Base-by-base conservation (phyloP, 108 stramenopile genomes). In the Mediolabrus comicus region DNA sequence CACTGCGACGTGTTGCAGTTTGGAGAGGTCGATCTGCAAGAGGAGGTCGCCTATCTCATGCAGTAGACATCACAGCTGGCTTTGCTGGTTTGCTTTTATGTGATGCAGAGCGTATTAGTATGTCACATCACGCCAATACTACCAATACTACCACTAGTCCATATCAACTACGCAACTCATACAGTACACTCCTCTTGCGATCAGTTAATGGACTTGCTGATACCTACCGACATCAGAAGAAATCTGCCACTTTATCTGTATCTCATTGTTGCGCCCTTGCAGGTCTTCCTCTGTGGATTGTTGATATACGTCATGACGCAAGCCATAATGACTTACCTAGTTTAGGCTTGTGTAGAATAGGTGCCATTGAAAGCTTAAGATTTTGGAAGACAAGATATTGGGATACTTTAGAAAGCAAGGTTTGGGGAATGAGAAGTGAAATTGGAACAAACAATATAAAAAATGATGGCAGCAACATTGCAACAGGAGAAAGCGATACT, bases 191-290 rank as follows among this genome's bases (percentile, higher is more conserved):
- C 2, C 81, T 95, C 29, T 59, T 91, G 0, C 78, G 94, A n/a
- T 77, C 78, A 25, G 91, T 95, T 65, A 95, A 95, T 74, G 94
- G 91, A 22, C 75, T 92, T 38, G 91, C 94, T 3, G 94, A 95
- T 69, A 62, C 70, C 0, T 79, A 62, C 35, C 85, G 78, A 71
- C 83, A 68, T 84, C 89, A 75, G 65, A 87, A 63, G 55, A 87
- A 69, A 51, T 71, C 62, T 1, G 41, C 74, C 17, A 64, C 53
- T 82, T 78, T 49, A 66, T 85, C 54, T 54, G 85, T 72, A 62
- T 87, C 39, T 56, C 91, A 59, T 36, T 70, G 56, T 62, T 95
- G 91, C 65, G 64, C 75, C 8, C 67, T 86, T 55, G 59, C 91
- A 30, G 94, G 94, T 5, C 65, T 95, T 30, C 94, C 94, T 1